These are phyloP conservation scores for Cenchrus fungigraminus DNA, from an alignment of 176 grass and related monocot genomes.

Conservation along the genomic window DNA sequence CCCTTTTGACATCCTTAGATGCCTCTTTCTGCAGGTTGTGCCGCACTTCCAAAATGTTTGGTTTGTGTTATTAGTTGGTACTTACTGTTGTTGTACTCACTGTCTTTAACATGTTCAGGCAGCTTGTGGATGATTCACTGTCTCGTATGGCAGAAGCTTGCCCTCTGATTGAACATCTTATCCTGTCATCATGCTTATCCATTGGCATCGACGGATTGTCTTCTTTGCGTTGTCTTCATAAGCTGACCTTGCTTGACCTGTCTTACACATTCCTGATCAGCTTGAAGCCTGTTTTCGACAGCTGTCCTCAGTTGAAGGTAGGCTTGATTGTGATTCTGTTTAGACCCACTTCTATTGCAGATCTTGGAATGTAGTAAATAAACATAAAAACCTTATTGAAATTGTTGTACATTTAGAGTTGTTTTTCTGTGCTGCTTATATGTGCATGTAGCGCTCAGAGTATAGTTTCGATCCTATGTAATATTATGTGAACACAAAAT, in stretches of 20 bases:
- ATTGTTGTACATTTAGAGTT: background rate
- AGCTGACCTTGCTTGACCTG: constrained; percentile 81
- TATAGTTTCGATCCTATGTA: background rate
- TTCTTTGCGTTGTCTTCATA: constrained; percentile 78
- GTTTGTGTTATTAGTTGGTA: constrained; percentile 11
- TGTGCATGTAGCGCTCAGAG: background rate
- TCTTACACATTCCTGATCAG: constrained; percentile 96
- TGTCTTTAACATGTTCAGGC: constrained; percentile 57
- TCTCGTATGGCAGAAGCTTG: constrained; percentile 61
- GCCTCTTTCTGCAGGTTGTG: constrained; percentile 97
- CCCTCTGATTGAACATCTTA: constrained; percentile 72
- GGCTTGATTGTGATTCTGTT: constrained; percentile 14
- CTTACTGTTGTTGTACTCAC: constrained; percentile 31
- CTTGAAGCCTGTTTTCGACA: constrained; percentile 88
- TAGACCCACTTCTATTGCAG: background rate
- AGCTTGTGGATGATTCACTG: constrained; percentile 86
- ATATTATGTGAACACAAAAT: background rate
- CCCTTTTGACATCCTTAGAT: constrained; percentile 79
- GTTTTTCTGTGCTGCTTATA: background rate
- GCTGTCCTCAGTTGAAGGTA: constrained; percentile 83
- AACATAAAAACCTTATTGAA: background rate
- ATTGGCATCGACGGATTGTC: constrained; percentile 72
- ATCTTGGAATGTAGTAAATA: background rate
- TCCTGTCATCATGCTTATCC: constrained; percentile 82
- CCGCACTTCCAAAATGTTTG: constrained; percentile 8